These are phyloP conservation scores for Diaporthe destruens DNA, from an alignment of 2,329 filamentous ascomycete species.

Conservation along the genomic window DNA sequence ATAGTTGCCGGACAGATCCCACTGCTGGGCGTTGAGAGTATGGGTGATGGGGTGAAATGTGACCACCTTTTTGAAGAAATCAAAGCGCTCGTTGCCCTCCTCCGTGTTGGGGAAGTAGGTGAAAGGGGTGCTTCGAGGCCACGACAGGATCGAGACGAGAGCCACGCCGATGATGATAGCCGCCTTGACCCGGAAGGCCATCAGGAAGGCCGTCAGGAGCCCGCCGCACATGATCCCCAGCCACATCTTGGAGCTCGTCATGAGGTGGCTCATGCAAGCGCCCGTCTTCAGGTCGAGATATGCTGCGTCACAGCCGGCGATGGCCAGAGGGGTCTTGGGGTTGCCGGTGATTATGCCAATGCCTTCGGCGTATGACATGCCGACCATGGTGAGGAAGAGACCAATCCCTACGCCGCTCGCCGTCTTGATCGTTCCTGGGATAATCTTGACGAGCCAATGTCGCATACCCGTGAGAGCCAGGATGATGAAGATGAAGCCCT, in stretches of 20 bases:
- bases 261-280: slow-evolving; percentile 70
- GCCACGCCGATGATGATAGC: slow-evolving; percentile 81
- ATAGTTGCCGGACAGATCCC: slow-evolving; percentile 68
- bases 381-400: slow-evolving; percentile 73
- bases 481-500: slow-evolving; percentile 74
- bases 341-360: slow-evolving; percentile 86
- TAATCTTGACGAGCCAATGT: slow-evolving; percentile 78
- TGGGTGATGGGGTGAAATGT: slow-evolving; percentile 77
- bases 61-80: slow-evolving; percentile 80
- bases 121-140: slow-evolving; percentile 77
- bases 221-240: slow-evolving; percentile 86
- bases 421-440: slow-evolving; percentile 74
- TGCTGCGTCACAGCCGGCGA: slow-evolving; percentile 78
- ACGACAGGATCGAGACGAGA: slow-evolving; percentile 79
- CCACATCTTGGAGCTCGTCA: slow-evolving; percentile 87
- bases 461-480: slow-evolving; percentile 76
- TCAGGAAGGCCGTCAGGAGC: slow-evolving; percentile 82
- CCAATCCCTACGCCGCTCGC: slow-evolving; percentile 76
- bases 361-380: slow-evolving; percentile 81
- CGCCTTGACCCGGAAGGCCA: slow-evolving; percentile 82
- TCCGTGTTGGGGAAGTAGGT: slow-evolving; percentile 79
- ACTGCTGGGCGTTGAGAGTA: slow-evolving; percentile 74
- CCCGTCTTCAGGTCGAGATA: slow-evolving; percentile 63
- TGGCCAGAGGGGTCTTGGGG: slow-evolving; percentile 76
- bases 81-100: slow-evolving; percentile 74